Evolutionary conservation across 441 rosid species (phyloP).

Genomic region (Sinapis alba): DNA sequence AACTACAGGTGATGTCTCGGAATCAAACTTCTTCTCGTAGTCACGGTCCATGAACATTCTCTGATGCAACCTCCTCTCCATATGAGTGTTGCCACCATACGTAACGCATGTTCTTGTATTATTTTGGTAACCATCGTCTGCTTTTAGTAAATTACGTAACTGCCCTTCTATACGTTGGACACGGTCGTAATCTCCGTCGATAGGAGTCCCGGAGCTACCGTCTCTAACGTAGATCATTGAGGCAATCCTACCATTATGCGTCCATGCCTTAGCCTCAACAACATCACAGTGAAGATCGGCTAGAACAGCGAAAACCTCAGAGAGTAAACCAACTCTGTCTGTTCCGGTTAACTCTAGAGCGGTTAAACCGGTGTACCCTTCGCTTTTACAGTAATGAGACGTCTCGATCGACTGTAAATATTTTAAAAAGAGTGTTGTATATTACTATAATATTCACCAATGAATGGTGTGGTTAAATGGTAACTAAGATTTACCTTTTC

Average conservation of each 20-base stretch:
- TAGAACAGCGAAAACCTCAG: slow-evolving; percentile 89
- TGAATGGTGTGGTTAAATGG: slow-evolving; percentile 2
- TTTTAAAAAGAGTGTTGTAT: neutral
- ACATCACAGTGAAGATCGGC: slow-evolving; percentile 77
- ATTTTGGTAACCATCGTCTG: slow-evolving; percentile 77
- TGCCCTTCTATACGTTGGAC: slow-evolving; percentile 67
- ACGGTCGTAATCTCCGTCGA: slow-evolving; percentile 62
- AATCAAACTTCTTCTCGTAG: slow-evolving; percentile 66
- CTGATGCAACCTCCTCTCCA: slow-evolving; percentile 90
- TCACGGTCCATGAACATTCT: slow-evolving; percentile 95
- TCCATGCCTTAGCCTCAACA: slow-evolving; percentile 92
- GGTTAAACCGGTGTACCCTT: slow-evolving; percentile 61
- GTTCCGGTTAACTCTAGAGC: slow-evolving; percentile 84
- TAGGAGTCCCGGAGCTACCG: slow-evolving; percentile 64
- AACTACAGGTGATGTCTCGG: slow-evolving; percentile 52
- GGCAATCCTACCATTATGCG: slow-evolving; percentile 85
- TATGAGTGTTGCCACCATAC: slow-evolving; percentile 67
- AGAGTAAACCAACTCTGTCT: slow-evolving; percentile 81
- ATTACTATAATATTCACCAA: neutral
- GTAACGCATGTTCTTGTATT: slow-evolving; percentile 53
- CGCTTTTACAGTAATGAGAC: slow-evolving; percentile 50
- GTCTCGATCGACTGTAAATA: slow-evolving; percentile 67
- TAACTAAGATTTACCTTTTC: slow-evolving; percentile 63
- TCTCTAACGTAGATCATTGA: slow-evolving; percentile 74
- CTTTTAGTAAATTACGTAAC: slow-evolving; percentile 73